Percentiles rank a stretch among this genome's conserved stretches.
Conservation (phyloP, 805 yeast species). For the Cyberlindnera mycetangii region DNA sequence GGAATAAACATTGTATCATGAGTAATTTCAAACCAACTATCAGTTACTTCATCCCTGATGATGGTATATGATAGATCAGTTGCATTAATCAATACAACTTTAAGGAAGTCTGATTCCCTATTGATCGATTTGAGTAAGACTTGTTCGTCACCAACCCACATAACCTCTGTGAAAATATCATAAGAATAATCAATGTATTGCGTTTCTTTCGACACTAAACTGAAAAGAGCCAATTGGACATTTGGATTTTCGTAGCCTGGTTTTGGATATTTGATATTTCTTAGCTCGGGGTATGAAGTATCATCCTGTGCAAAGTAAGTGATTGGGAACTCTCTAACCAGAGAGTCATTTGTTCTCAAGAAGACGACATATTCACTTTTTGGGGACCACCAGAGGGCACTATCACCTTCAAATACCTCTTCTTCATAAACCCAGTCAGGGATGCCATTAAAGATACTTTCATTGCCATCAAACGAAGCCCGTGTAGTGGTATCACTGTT, state of each 20-base stretch:
- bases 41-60: conserved; percentile 46
- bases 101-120: conserved; percentile 64
- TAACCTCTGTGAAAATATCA: conserved; percentile 58
- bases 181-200: conserved; percentile 42
- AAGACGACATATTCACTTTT: conserved; percentile 62
- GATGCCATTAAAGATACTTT: conserved; percentile 73
- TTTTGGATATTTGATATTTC: conserved; percentile 74
- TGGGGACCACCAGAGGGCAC: conserved; percentile 88
- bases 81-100: conserved; percentile 54
- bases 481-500: conserved; percentile 27
- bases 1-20: conserved; percentile 63
- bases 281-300: conserved; percentile 58
- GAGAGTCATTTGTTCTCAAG: conserved; percentile 67
- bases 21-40: conserved; percentile 75
- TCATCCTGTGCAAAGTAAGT: conserved; percentile 67
- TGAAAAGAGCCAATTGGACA: conserved; percentile 52
- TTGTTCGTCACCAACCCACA: conserved; percentile 60
- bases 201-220: conserved; percentile 29
- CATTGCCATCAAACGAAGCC: conserved; percentile 70
- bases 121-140: conserved; percentile 57
- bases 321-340: conserved; percentile 68
- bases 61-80: conserved; percentile 32
- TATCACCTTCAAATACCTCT: conserved; percentile 70
- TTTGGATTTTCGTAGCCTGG: conserved; percentile 76
- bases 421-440: conserved; percentile 97